These are phyloP conservation scores for Argentina anserina DNA, from an alignment of 306 rosid species.

Conservation along the genomic window DNA sequence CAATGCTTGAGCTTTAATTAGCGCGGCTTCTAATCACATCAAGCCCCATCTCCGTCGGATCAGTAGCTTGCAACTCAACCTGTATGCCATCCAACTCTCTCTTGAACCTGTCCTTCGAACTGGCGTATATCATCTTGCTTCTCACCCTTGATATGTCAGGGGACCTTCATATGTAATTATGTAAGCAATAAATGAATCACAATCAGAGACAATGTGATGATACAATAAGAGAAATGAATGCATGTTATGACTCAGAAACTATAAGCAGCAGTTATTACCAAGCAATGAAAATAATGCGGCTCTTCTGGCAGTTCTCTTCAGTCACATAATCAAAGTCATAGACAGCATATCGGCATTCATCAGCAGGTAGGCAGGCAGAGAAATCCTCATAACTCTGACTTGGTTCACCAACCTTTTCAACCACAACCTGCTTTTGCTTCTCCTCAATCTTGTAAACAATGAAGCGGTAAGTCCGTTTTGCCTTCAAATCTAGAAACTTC, in stretches of 20 bases:
- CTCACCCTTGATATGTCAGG: constrained; percentile 47
- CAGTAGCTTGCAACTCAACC: constrained; percentile 57
- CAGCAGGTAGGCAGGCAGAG: constrained; percentile 40
- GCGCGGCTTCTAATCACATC: constrained; percentile 51
- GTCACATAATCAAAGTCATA: constrained; percentile 49
- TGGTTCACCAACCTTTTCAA: constrained; percentile 49
- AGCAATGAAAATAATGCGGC: constrained; percentile 53
- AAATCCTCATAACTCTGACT: constrained; percentile 41
- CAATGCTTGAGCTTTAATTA: constrained; percentile 11
- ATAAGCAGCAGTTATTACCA: constrained; percentile 28
- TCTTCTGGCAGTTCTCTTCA: constrained; percentile 47
- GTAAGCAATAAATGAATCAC: background rate
- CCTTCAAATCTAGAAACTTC: constrained; percentile 45
- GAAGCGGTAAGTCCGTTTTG: constrained; percentile 50
- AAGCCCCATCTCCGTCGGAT: constrained; percentile 46
- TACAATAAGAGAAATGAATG: background rate
- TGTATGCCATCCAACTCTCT: constrained; percentile 52
- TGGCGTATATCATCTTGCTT: constrained; percentile 48
- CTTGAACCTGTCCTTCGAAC: constrained; percentile 50
- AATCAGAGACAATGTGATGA: background rate
- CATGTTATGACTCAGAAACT: background rate
- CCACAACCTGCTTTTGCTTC: constrained; percentile 43
- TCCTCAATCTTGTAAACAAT: constrained; percentile 50
- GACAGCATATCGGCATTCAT: constrained; percentile 56
- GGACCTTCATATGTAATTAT: constrained; percentile 26